Percentiles rank a stretch among this genome's conserved stretches.
These are phyloP conservation scores for Annulohypoxylon nitens DNA, from an alignment of 495 filamentous ascomycete genomes.

Conservation along the genomic window DNA sequence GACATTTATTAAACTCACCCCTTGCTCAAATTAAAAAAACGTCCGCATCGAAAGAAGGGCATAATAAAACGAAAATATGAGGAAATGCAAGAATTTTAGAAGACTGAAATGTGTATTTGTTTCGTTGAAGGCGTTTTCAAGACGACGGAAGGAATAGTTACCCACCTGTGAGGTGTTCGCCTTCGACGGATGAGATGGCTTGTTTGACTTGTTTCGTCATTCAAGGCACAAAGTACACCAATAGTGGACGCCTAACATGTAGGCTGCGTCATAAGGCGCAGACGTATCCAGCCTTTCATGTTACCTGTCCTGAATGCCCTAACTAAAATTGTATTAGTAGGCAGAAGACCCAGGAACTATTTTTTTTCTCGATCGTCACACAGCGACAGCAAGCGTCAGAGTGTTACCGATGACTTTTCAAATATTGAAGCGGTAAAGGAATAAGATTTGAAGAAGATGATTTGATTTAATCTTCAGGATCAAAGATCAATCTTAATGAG, in stretches of 20 bases:
- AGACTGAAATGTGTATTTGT: not conserved
- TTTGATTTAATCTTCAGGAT: not conserved
- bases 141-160: not conserved
- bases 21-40: constrained; percentile 26
- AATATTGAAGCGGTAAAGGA: not conserved
- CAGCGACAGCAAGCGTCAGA: not conserved
- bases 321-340: constrained; percentile 37
- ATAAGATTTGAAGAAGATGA: not conserved
- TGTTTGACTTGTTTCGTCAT: constrained; percentile 39
- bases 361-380: not conserved
- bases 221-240: constrained; percentile 13
- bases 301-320: constrained; percentile 36
- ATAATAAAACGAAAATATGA: not conserved
- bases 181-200: constrained; percentile 5
- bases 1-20: constrained; percentile 26
- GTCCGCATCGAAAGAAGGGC: not conserved
- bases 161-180: constrained; percentile 10
- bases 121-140: not conserved
- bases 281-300: constrained; percentile 36
- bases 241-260: constrained; percentile 22
- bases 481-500: not conserved
- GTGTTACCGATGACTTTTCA: not conserved
- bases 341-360: constrained; percentile 6
- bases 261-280: constrained; percentile 43
- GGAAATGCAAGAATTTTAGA: not conserved